phyloP scores from a whole-genome alignment of 1,139 yeast genomes.

The Saccharomycopsis crataegensis region DNA sequence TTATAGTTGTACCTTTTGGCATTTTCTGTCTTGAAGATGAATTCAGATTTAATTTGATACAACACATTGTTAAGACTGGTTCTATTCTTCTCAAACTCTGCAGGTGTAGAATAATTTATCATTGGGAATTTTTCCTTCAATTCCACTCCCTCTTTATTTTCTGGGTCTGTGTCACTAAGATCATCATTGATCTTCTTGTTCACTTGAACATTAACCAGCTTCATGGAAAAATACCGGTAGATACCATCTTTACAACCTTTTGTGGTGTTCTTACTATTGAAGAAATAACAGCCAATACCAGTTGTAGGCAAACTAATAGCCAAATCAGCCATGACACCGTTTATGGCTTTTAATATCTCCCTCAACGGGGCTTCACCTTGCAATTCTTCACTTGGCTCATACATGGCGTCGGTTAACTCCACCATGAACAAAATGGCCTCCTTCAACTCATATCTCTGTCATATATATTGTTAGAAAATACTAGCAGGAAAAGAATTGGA shows the following conservation, averaged over 20 bases:
- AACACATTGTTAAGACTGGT: conserved; percentile 24
- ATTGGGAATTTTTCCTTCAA: conserved; percentile 26
- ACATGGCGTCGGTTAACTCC: conserved; percentile 48
- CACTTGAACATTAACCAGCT: conserved; percentile 33
- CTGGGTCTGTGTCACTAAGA: conserved; percentile 26
- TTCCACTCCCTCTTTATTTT: conserved; percentile 17
- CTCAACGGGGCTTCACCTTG: conserved; percentile 37
- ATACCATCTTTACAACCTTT: conserved; percentile 28
- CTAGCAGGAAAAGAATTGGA: not conserved
- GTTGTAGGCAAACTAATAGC: conserved; percentile 54
- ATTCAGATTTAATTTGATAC: conserved; percentile 32
- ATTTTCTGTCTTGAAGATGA: conserved; percentile 26
- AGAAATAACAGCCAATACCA: conserved; percentile 60
- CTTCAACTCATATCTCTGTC: conserved; percentile 41
- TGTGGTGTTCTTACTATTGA: conserved; percentile 35
- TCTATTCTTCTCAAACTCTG: conserved; percentile 6
- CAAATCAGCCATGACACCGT: conserved; percentile 49
- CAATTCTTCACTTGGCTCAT: conserved; percentile 32
- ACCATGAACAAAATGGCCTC: conserved; percentile 61
- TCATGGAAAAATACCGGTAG: conserved; percentile 31
- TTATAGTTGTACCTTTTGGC: conserved; percentile 33
- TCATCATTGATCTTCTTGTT: conserved; percentile 35
- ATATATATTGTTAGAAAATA: not conserved
- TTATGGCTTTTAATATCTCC: conserved; percentile 46
- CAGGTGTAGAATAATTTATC: conserved; percentile 6